Percentiles rank a stretch among this genome's conserved stretches.
These are phyloP conservation scores for Pestalotiopsis sp. DNA, from an alignment of 2,329 filamentous ascomycete genomes.

Conservation along the genomic window DNA sequence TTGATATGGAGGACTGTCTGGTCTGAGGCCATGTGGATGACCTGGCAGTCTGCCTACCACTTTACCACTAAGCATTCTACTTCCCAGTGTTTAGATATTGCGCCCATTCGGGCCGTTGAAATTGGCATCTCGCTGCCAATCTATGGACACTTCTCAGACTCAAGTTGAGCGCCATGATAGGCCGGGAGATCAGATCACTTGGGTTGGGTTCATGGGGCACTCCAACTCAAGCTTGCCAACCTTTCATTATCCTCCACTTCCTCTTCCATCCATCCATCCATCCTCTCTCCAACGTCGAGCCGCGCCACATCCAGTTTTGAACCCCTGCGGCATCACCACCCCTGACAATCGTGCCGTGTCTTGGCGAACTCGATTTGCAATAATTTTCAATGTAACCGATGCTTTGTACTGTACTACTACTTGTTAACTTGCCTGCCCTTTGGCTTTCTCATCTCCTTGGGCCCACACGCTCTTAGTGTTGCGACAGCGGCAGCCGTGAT, in stretches of 20 bases:
- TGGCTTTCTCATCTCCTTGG: too few species aligned
- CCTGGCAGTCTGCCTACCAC: neutral
- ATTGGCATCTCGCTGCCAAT: neutral
- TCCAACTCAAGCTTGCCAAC: neutral
- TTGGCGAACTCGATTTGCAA: slow-evolving; percentile 5
- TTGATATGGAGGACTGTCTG: neutral
- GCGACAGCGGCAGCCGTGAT: neutral
- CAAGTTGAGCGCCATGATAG: neutral
- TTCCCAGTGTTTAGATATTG: neutral
- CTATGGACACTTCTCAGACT: neutral
- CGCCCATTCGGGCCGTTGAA: neutral
- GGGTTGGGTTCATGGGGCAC: neutral
- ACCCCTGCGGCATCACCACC: neutral
- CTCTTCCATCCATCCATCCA: neutral
- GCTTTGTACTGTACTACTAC: neutral
- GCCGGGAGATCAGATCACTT: neutral
- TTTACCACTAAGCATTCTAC: neutral
- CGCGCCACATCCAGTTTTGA: slow-evolving; percentile 9
- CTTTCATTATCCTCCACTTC: neutral
- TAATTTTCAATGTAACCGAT: neutral
- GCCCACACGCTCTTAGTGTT: neutral
- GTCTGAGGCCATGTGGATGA: neutral
- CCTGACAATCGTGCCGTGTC: slow-evolving; percentile 9
- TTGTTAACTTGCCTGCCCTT: neutral
- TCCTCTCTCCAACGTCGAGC: neutral